These are phyloP conservation scores for Sporothrix sp. DNA, from an alignment of 2,329 filamentous ascomycete genomes.

Conservation along the genomic window DNA sequence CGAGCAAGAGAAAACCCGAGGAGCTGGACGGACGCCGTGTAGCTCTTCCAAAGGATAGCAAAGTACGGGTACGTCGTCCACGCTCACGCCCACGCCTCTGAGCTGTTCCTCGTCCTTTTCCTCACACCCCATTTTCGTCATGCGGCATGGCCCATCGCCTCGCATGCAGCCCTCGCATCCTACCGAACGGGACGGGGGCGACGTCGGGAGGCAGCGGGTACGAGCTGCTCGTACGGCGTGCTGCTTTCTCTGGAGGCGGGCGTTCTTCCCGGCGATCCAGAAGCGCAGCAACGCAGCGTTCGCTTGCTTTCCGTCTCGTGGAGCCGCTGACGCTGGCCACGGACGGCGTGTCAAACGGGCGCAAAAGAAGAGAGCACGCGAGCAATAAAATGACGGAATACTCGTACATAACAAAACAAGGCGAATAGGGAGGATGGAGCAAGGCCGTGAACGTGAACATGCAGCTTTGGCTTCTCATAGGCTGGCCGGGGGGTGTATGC, in stretches of 20 bases:
- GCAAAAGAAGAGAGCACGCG: not conserved
- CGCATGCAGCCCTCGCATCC: conserved; percentile 4
- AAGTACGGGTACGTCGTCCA: no score
- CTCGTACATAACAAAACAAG: not conserved
- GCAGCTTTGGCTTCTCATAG: conserved; percentile 4
- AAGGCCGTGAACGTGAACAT: not conserved
- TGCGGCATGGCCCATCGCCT: conserved; percentile 5
- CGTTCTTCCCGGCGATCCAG: no score
- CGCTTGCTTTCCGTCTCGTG: no score
- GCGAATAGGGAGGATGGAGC: not conserved
- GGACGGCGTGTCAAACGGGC: no score
- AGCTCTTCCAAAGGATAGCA: no score
- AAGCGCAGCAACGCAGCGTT: no score
- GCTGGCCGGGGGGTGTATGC: conserved; percentile 3
- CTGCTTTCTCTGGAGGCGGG: not conserved
- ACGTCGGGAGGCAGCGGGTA: not conserved
- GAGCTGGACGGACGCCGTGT: conserved; percentile 3
- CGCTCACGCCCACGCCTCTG: not conserved
- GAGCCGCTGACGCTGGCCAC: no score
- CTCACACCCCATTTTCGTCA: conserved; percentile 3
- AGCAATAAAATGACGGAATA: not conserved
- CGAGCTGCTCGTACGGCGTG: no score
- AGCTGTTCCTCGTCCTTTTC: not conserved
- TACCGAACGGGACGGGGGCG: not conserved
- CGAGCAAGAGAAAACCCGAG: not conserved